phyloP scores from a whole-genome alignment of 176 grass and related monocot species.

The Paspalum vaginatum region DNA sequence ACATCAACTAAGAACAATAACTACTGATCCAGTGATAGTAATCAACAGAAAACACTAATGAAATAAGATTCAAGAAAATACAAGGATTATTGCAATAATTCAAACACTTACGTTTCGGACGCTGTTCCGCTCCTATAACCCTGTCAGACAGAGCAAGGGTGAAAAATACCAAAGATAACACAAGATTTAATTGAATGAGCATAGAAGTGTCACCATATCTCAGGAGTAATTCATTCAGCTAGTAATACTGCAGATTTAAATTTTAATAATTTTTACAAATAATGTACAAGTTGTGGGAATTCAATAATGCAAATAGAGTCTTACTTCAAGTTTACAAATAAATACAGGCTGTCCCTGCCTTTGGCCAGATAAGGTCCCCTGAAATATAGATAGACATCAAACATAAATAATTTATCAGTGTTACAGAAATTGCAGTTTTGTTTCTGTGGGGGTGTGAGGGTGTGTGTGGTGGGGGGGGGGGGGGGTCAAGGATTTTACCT shows the following conservation, averaged over 20 bases:
- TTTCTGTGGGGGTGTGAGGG: too few species aligned
- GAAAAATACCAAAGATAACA: slow-evolving; percentile 31
- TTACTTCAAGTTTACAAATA: slow-evolving; percentile 99
- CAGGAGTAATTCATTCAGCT: background rate
- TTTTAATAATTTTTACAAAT: background rate
- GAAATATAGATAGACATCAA: slow-evolving; percentile 40
- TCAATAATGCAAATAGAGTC: slow-evolving; percentile 40
- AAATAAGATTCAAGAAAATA: background rate
- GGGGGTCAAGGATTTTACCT: slow-evolving; percentile 50
- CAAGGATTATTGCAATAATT: background rate
- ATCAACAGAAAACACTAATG: slow-evolving; percentile 23
- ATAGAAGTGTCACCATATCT: slow-evolving; percentile 1
- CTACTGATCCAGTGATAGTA: slow-evolving; percentile 25
- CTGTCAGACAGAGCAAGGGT: slow-evolving; percentile 55
- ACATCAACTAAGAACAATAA: slow-evolving; percentile 9
- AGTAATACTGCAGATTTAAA: background rate
- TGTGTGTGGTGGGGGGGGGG: too few species aligned
- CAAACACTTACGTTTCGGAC: slow-evolving; percentile 80
- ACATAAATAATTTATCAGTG: background rate
- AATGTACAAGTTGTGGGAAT: background rate
- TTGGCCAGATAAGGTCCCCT: slow-evolving; percentile 96
- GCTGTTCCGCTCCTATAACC: slow-evolving; percentile 93
- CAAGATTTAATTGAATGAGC: background rate
- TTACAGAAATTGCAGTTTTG: too few species aligned
- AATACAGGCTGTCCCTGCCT: slow-evolving; percentile 95